Percentiles rank a stretch among this genome's conserved stretches.
Conservation (phyloP, 257 asterid species). For the Galeopsis tetrahit region DNA sequence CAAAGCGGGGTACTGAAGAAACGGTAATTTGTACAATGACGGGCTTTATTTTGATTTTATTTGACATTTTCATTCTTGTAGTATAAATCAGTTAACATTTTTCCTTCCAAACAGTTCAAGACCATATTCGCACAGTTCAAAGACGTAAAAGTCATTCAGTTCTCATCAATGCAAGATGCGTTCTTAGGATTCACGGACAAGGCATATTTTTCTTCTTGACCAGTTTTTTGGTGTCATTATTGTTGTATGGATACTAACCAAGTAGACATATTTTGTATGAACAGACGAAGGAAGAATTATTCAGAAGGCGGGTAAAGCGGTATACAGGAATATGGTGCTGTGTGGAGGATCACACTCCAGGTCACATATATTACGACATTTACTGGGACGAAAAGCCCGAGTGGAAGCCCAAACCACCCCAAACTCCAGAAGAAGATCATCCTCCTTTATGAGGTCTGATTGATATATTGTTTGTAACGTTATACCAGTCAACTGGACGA, state of each 20-base stretch:
- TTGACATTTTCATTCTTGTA: background rate
- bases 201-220: slow-evolving; percentile 49
- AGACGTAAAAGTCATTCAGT: slow-evolving; percentile 86
- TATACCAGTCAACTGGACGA: slow-evolving; percentile 3
- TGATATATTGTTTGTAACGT: background rate
- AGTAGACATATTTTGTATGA: slow-evolving; percentile 11
- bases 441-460: slow-evolving; percentile 65
- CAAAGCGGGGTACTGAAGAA: slow-evolving; percentile 79
- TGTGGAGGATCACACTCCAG: slow-evolving; percentile 66
- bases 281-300: slow-evolving; percentile 75
- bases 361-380: slow-evolving; percentile 89
- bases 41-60: background rate
- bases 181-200: slow-evolving; percentile 85
- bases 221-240: background rate
- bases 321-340: slow-evolving; percentile 98
- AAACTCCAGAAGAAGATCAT: slow-evolving; percentile 80
- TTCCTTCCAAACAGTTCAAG: slow-evolving; percentile 62
- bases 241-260: background rate
- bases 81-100: background rate
- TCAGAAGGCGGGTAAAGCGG: slow-evolving; percentile 81
- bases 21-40: slow-evolving; percentile 53
- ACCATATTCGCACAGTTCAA: slow-evolving; percentile 71
- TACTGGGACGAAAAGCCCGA: slow-evolving; percentile 96
- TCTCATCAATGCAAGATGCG: slow-evolving; percentile 91
- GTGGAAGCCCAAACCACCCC: slow-evolving; percentile 93